Evolutionary conservation across 352 stramenopile genomes (phyloP).

Genomic region (Pythium volutum): DNA sequence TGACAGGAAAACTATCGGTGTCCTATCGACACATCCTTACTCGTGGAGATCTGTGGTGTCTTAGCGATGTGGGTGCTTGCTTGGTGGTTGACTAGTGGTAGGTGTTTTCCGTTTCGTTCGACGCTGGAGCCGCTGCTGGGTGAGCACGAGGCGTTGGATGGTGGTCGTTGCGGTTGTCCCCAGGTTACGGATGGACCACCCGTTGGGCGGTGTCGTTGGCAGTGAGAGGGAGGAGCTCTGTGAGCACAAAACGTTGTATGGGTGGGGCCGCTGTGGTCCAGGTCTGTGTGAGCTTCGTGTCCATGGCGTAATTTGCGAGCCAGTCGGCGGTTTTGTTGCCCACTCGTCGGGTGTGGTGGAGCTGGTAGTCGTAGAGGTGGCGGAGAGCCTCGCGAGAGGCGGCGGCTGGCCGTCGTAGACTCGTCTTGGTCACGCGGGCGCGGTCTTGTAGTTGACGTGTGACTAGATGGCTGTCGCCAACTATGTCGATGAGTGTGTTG

Average conservation of each 20-base stretch:
- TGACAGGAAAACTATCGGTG: not conserved
- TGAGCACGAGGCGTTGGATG: not conserved
- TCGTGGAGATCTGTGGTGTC: not conserved
- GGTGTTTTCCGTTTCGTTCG: not conserved
- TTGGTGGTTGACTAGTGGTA: too few relatives aligned
- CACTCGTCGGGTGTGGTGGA: not conserved
- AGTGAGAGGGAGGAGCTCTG: not conserved
- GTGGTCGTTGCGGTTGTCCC: not conserved
- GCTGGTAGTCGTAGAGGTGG: not conserved
- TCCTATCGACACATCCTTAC: not conserved
- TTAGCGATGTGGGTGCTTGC: too few relatives aligned
- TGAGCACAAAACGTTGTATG: not conserved
- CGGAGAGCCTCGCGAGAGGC: not conserved
- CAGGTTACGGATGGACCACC: not conserved
- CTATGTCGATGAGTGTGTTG: not conserved
- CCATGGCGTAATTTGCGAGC: not conserved
- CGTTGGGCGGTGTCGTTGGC: not conserved
- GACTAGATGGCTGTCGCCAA: not conserved
- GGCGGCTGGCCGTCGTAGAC: not conserved
- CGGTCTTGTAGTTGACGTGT: not conserved
- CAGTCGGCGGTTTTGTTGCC: slow-evolving; percentile 2
- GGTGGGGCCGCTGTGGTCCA: not conserved
- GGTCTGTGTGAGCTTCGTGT: not conserved
- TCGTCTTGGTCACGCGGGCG: not conserved
- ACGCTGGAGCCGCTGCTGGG: not conserved